phyloP scores from a whole-genome alignment of 148 eudicot genomes.

The Rhododendron mucronatum region DNA sequence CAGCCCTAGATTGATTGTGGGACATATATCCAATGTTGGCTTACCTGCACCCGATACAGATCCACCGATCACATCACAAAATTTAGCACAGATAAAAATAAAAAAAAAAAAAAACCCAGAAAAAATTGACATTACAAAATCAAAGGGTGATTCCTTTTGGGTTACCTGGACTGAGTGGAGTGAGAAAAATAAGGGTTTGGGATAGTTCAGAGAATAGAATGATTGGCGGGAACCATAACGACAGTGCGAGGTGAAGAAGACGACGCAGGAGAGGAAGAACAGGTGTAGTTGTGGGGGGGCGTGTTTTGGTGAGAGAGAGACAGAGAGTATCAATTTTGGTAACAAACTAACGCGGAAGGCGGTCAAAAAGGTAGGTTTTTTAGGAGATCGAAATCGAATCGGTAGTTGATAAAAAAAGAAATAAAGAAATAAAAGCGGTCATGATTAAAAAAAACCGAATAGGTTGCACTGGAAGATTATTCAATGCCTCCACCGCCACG shows the following conservation, averaged over 20 bases:
- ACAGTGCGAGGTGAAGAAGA: background rate
- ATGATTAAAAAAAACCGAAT: too few species aligned
- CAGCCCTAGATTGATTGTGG: conserved; percentile 74
- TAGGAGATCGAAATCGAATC: conserved; percentile 16
- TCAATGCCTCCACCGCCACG: too few species aligned
- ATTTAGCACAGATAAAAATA: background rate
- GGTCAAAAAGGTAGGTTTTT: conserved; percentile 20
- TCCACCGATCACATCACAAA: conserved; percentile 12
- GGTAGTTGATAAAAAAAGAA: background rate
- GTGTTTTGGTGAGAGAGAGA: background rate
- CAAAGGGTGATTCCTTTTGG: background rate
- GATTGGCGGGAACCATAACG: conserved; percentile 32
- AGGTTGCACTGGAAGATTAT: too few species aligned
- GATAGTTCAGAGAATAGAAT: conserved; percentile 6
- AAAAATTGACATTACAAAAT: conserved; percentile 10
- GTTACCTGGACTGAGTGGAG: conserved; percentile 2
- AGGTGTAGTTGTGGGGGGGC: background rate
- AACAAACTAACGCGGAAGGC: conserved; percentile 6
- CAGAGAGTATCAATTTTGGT: background rate
- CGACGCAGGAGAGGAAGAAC: conserved; percentile 4
- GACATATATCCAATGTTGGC: conserved; percentile 57
- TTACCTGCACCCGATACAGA: conserved; percentile 14
- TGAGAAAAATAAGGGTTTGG: conserved; percentile 5
- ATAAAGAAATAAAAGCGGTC: too few species aligned
- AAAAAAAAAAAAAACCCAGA: too few species aligned